phyloP scores from a whole-genome alignment of 176 grass and related monocot genomes.

The Ampelocalamus luodianensis region DNA sequence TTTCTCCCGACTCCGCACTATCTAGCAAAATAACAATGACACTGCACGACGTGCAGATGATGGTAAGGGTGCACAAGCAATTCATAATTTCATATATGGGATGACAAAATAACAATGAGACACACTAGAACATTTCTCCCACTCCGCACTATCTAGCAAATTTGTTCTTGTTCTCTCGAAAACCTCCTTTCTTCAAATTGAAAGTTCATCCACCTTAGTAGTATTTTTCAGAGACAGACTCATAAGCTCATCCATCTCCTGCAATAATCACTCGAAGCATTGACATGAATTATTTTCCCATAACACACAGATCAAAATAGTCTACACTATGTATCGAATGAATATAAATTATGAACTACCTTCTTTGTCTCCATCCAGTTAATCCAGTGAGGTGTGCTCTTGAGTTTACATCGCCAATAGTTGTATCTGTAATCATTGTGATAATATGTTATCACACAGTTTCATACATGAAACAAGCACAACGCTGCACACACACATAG shows the following conservation, averaged over 20 bases:
- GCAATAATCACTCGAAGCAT: slow-evolving; percentile 22
- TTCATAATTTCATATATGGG: too few species aligned
- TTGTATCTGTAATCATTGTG: slow-evolving; percentile 76
- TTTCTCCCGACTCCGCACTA: too few species aligned
- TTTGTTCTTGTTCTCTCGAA: slow-evolving; percentile 68
- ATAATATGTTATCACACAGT: slow-evolving; percentile 31
- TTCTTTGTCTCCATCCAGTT: slow-evolving; percentile 88
- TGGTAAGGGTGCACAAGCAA: too few species aligned
- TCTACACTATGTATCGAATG: slow-evolving; percentile 24
- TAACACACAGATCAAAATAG: neutral
- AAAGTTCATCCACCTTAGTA: slow-evolving; percentile 98
- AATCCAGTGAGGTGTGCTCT: slow-evolving; percentile 95
- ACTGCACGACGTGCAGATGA: too few species aligned
- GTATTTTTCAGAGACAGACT: slow-evolving; percentile 93
- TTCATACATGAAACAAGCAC: slow-evolving; percentile 21
- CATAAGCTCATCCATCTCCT: slow-evolving; percentile 98
- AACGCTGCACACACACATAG: slow-evolving; percentile 14
- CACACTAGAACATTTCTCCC: too few species aligned
- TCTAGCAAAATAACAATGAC: too few species aligned
- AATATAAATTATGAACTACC: slow-evolving; percentile 47
- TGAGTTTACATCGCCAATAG: slow-evolving; percentile 96
- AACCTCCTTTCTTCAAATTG: slow-evolving; percentile 91
- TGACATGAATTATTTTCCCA: slow-evolving; percentile 28
- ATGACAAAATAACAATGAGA: too few species aligned
- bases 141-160: too few species aligned